Percentiles rank a stretch among this genome's conserved stretches.
These are phyloP conservation scores for Lobosporangium transversale DNA, from an alignment of 192 early-diverging fungal genomes.

Conservation along the genomic window DNA sequence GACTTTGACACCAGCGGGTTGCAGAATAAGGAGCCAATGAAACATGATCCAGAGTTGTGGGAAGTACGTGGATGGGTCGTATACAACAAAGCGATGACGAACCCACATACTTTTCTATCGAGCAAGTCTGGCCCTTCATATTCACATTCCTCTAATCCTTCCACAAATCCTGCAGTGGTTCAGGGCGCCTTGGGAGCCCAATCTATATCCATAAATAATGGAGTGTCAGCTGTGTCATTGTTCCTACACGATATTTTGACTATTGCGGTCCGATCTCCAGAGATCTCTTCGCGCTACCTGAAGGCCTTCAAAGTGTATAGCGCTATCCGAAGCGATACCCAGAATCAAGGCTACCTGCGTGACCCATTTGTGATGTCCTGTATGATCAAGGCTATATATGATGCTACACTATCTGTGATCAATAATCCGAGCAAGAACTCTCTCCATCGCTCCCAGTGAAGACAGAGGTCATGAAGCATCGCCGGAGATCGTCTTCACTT, in stretches of 20 bases:
- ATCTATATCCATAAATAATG: neutral
- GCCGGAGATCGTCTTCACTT: slow-evolving; percentile 36
- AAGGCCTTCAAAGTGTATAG: slow-evolving; percentile 49
- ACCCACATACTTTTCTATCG: slow-evolving; percentile 10
- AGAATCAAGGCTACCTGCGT: slow-evolving; percentile 25
- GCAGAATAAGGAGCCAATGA: neutral
- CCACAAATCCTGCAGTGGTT: neutral
- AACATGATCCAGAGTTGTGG: slow-evolving; percentile 28
- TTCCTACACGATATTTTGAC: slow-evolving; percentile 49
- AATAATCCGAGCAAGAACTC: slow-evolving; percentile 20
- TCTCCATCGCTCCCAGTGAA: neutral
- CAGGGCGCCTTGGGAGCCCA: neutral
- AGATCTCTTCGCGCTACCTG: slow-evolving; percentile 35
- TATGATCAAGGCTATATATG: slow-evolving; percentile 47
- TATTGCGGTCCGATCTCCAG: slow-evolving; percentile 31
- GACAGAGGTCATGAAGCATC: slow-evolving; percentile 13
- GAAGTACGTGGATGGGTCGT: slow-evolving; percentile 47
- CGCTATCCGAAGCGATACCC: slow-evolving; percentile 29
- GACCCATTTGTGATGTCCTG: slow-evolving; percentile 45
- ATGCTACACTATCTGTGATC: slow-evolving; percentile 25
- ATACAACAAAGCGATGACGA: slow-evolving; percentile 46
- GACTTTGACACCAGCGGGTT: neutral
- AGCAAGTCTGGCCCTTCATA: neutral
- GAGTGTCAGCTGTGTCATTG: slow-evolving; percentile 8
- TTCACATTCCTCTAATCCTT: neutral